These are phyloP conservation scores for Russula dissimulans DNA, from an alignment of 768 basidiomycete species.

Conservation along the genomic window DNA sequence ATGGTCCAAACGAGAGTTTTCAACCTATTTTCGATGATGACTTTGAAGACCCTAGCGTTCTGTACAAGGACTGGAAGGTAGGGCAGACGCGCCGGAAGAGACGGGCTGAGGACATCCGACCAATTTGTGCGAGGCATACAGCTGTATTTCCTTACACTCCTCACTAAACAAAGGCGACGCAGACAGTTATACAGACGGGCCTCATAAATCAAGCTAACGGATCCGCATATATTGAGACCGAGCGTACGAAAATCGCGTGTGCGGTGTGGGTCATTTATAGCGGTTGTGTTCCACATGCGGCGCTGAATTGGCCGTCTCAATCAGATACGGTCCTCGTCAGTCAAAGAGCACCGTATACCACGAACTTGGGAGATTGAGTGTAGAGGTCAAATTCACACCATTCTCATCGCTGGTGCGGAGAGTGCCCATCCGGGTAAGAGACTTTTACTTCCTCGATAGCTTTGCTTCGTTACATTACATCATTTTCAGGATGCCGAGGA, in stretches of 20 bases:
- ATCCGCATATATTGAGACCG: slow-evolving; percentile 92
- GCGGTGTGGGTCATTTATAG: slow-evolving; percentile 54
- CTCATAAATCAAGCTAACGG: slow-evolving; percentile 92
- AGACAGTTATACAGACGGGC: slow-evolving; percentile 77
- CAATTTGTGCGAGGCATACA: slow-evolving; percentile 59
- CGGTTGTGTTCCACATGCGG: slow-evolving; percentile 25
- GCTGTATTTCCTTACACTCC: background rate
- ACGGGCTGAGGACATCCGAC: slow-evolving; percentile 56
- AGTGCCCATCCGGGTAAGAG: slow-evolving; percentile 76
- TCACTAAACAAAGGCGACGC: slow-evolving; percentile 6
- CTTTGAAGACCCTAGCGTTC: slow-evolving; percentile 25
- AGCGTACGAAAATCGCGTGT: slow-evolving; percentile 87
- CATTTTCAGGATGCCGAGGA: slow-evolving; percentile 86
- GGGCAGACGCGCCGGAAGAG: slow-evolving; percentile 44
- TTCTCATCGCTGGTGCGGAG: slow-evolving; percentile 75
- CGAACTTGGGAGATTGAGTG: slow-evolving; percentile 82
- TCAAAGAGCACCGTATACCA: slow-evolving; percentile 73
- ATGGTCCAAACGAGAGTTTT: slow-evolving; percentile 81
- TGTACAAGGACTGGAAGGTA: slow-evolving; percentile 25
- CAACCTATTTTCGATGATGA: slow-evolving; percentile 48
- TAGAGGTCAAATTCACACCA: slow-evolving; percentile 95
- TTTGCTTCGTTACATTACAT: background rate
- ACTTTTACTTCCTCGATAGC: background rate
- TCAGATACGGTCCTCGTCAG: slow-evolving; percentile 78
- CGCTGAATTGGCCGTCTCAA: background rate